phyloP scores from a whole-genome alignment of 75 land plant species.

The Pinus taeda region DNA sequence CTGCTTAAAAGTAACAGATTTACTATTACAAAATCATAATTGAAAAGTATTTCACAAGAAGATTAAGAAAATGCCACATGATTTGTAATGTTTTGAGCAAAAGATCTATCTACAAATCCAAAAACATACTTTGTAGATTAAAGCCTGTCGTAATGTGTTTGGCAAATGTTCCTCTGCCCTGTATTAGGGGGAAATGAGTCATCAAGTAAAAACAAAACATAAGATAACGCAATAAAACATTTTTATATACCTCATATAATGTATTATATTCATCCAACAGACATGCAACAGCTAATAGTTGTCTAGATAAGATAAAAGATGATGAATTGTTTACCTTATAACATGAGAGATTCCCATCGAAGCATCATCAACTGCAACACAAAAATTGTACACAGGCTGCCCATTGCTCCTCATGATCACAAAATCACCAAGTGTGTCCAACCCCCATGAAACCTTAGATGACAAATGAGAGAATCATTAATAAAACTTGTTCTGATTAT shows the following conservation, averaged over 20 bases:
- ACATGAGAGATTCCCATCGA: constrained; percentile 95
- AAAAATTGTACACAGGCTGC: constrained; percentile 96
- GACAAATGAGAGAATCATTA: background rate
- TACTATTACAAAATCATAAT: constrained; percentile 7
- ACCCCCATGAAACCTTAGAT: constrained; percentile 86
- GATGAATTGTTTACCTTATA: constrained; percentile 47
- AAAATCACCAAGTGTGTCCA: constrained; percentile 93
- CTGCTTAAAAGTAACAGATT: constrained; percentile 18
- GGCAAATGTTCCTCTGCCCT: constrained; percentile 99
- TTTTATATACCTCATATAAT: background rate
- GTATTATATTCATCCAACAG: background rate
- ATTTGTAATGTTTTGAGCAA: background rate
- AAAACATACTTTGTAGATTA: constrained; percentile 71
- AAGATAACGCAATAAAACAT: background rate
- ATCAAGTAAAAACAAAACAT: constrained; percentile 9
- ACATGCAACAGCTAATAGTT: background rate
- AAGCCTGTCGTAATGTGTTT: constrained; percentile 86
- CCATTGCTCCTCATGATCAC: constrained; percentile 97
- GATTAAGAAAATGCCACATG: background rate
- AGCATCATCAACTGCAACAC: constrained; percentile 99
- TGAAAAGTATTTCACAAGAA: constrained; percentile 8
- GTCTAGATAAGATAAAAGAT: constrained; percentile 1
- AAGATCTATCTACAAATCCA: background rate
- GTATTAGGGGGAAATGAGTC: constrained; percentile 17
- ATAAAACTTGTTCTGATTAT: constrained; percentile 6